phyloP scores from a whole-genome alignment of 208 protist species.

The Wallacemonas collosoma region DNA sequence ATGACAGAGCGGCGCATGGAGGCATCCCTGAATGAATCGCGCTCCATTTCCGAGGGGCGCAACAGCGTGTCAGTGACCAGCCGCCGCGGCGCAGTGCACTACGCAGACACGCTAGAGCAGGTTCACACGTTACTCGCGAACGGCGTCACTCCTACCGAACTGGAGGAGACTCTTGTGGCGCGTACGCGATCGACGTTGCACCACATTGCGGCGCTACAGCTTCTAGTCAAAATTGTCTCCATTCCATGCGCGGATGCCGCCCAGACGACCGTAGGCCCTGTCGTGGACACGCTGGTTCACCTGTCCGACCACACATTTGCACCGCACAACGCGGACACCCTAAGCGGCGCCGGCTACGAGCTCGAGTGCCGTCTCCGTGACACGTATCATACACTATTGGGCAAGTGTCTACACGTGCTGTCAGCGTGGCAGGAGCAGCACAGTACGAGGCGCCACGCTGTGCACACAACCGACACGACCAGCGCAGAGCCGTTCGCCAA shows the following conservation, averaged over 20 bases:
- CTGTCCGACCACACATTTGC: background rate
- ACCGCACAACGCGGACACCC: constrained; percentile 63
- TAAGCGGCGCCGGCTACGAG: constrained; percentile 69
- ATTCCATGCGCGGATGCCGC: constrained; percentile 18
- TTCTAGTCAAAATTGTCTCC: constrained; percentile 42
- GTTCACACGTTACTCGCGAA: constrained; percentile 66
- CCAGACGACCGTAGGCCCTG: constrained; percentile 12
- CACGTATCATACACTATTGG: constrained; percentile 70
- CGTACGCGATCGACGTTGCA: constrained; percentile 60
- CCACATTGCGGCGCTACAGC: constrained; percentile 52
- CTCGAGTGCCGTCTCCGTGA: constrained; percentile 66
- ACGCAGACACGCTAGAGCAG: constrained; percentile 77
- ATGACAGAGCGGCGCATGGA: constrained; percentile 42
- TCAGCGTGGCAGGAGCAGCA: constrained; percentile 33
- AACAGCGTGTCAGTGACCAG: constrained; percentile 39
- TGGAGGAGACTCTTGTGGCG: constrained; percentile 67
- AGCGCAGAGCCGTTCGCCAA: background rate
- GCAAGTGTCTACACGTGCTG: constrained; percentile 34
- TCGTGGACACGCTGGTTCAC: constrained; percentile 1
- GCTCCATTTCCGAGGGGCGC: constrained; percentile 65
- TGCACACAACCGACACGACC: background rate
- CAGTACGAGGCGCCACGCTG: background rate
- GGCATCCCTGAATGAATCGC: constrained; percentile 42
- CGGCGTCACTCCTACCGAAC: constrained; percentile 40
- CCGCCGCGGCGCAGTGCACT: constrained; percentile 62